A percentile compares a stretch with the other conserved stretches of the same genome.
Evolutionary conservation across 805 yeast species (phyloP).

Genomic region (Kurtzmaniella fragi): DNA sequence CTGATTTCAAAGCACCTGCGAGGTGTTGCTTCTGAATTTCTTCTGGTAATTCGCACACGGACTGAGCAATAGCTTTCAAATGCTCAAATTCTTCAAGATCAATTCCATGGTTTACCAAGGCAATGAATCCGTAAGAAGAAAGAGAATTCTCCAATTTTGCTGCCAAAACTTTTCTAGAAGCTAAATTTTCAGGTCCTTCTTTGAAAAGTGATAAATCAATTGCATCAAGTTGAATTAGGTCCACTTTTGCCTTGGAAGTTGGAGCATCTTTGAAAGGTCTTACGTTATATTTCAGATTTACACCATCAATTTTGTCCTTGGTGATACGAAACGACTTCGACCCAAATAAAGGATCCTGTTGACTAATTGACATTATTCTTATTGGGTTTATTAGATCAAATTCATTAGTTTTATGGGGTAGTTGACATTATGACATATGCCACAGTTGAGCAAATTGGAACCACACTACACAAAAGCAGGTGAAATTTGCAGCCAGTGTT

Average conservation of each 20-base stretch:
- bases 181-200: slow-evolving; percentile 31
- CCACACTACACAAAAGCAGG: too few relatives aligned
- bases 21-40: slow-evolving; percentile 32
- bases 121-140: slow-evolving; percentile 41
- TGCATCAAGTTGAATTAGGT: slow-evolving; percentile 24
- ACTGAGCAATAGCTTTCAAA: slow-evolving; percentile 37
- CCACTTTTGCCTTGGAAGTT: slow-evolving; percentile 11
- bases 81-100: slow-evolving; percentile 23
- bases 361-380: too few relatives aligned
- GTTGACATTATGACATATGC: too few relatives aligned
- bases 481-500: too few relatives aligned
- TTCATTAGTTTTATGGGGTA: too few relatives aligned
- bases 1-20: slow-evolving; percentile 35
- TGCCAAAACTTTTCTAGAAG: slow-evolving; percentile 27
- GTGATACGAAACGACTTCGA: slow-evolving; percentile 11
- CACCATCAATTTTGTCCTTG: slow-evolving; percentile 10
- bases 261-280: slow-evolving; percentile 23
- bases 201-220: slow-evolving; percentile 31
- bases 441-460: too few relatives aligned
- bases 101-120: slow-evolving; percentile 38
- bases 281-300: slow-evolving; percentile 16
- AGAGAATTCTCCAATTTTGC: slow-evolving; percentile 33
- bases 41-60: slow-evolving; percentile 35
- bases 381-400: too few relatives aligned
- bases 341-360: not conserved